phyloP scores from a whole-genome alignment of 805 yeast genomes.

The Candida michaelii region DNA sequence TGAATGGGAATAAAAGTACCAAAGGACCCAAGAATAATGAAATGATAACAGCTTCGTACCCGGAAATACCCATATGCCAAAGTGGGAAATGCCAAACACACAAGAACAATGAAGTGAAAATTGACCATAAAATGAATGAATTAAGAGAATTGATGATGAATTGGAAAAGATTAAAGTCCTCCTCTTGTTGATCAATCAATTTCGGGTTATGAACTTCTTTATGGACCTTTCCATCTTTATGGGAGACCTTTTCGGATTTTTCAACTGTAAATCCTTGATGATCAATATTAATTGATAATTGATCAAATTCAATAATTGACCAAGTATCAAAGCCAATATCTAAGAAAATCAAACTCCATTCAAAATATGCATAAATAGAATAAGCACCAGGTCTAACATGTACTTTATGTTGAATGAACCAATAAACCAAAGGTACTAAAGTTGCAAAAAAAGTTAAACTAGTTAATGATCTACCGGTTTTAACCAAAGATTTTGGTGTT shows the following conservation, averaged over 20 bases:
- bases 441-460: slow-evolving; percentile 65
- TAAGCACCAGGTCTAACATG: slow-evolving; percentile 90
- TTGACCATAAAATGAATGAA: slow-evolving; percentile 83
- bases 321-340: slow-evolving; percentile 86
- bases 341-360: slow-evolving; percentile 83
- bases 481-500: slow-evolving; percentile 47
- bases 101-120: slow-evolving; percentile 73
- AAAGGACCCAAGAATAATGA: slow-evolving; percentile 59
- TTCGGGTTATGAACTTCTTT: neutral
- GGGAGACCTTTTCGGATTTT: too few relatives aligned
- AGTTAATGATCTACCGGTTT: slow-evolving; percentile 53
- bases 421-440: slow-evolving; percentile 78
- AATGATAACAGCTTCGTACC: slow-evolving; percentile 74
- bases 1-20: slow-evolving; percentile 43
- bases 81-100: slow-evolving; percentile 96
- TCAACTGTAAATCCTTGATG: neutral
- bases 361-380: slow-evolving; percentile 90
- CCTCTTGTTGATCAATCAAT: slow-evolving; percentile 15
- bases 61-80: slow-evolving; percentile 97
- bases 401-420: slow-evolving; percentile 91
- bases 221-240: too few relatives aligned
- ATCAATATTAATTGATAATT: slow-evolving; percentile 50
- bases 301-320: slow-evolving; percentile 67
- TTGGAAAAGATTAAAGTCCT: slow-evolving; percentile 35
- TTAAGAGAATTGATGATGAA: slow-evolving; percentile 53